A percentile compares a stretch with the other conserved stretches of the same genome.
Conservation (phyloP, 305 asterid genomes). For the Ajuga reptans region DNA sequence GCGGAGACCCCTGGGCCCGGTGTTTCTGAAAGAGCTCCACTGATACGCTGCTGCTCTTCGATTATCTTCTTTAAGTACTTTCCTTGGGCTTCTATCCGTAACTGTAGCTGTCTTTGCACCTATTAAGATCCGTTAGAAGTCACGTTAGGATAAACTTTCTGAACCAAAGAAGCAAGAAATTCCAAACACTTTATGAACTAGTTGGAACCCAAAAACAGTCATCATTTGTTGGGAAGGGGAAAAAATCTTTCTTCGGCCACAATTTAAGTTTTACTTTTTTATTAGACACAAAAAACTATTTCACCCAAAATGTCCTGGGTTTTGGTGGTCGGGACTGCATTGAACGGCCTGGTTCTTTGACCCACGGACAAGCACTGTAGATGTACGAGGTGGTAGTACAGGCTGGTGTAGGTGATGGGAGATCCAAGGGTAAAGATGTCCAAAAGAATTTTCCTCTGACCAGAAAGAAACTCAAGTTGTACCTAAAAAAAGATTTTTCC, state of each 20-base stretch:
- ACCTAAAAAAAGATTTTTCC: neutral
- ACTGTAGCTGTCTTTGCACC: slow-evolving; percentile 95
- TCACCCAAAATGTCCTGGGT: neutral
- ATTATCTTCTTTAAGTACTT: slow-evolving; percentile 87
- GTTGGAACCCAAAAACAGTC: neutral
- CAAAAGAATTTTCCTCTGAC: neutral
- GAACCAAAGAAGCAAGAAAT: slow-evolving; percentile 3
- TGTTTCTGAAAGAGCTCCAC: slow-evolving; percentile 61
- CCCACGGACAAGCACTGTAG: too few species aligned
- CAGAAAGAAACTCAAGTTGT: neutral
- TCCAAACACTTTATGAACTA: neutral
- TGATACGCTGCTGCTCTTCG: slow-evolving; percentile 85
- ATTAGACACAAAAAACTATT: too few species aligned
- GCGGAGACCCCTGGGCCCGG: slow-evolving; percentile 45
- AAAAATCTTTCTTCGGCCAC: neutral
- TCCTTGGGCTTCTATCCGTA: slow-evolving; percentile 96
- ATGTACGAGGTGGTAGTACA: too few species aligned
- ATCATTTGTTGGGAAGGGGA: neutral
- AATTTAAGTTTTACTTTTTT: too few species aligned
- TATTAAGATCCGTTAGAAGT: slow-evolving; percentile 20
- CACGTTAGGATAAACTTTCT: neutral
- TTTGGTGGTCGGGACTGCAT: too few species aligned
- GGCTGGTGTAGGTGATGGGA: neutral
- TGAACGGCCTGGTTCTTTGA: neutral
- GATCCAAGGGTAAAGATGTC: neutral